phyloP scores from a whole-genome alignment of 1,284 basidiomycete species.

The Papiliotrema fonsecae region DNA sequence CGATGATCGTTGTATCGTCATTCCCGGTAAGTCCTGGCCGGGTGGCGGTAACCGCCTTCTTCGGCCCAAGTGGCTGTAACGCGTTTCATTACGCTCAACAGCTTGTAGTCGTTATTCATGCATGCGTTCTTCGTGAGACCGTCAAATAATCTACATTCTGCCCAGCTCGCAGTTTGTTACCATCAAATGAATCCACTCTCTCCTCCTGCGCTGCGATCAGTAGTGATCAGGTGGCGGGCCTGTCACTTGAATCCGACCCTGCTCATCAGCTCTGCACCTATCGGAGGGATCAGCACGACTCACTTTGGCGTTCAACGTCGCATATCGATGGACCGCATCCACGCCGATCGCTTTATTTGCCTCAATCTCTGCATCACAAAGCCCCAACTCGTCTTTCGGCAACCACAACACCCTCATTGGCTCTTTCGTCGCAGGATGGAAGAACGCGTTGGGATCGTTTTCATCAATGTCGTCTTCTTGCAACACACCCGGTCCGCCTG shows the following conservation, averaged over 20 bases:
- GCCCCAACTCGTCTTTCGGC: slow-evolving; percentile 63
- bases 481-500: slow-evolving; percentile 39
- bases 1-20: too few species aligned
- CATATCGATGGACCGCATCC: slow-evolving; percentile 55
- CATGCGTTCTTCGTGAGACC: too few species aligned
- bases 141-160: too few species aligned
- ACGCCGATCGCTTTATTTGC: slow-evolving; percentile 60
- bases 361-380: slow-evolving; percentile 61
- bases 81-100: too few species aligned
- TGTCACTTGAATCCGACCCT: slow-evolving; percentile 60
- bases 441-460: slow-evolving; percentile 54
- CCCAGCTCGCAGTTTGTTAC: too few species aligned
- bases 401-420: slow-evolving; percentile 77
- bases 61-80: too few species aligned
- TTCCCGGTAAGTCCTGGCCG: too few species aligned
- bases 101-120: too few species aligned
- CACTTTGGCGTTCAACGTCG: slow-evolving; percentile 59
- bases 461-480: slow-evolving; percentile 14
- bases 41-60: too few species aligned
- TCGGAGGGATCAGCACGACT: slow-evolving; percentile 4
- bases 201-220: too few species aligned
- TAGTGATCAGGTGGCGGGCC: slow-evolving; percentile 37
- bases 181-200: too few species aligned
- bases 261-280: background rate
- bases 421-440: slow-evolving; percentile 71